These are phyloP conservation scores for Pholiota microspora DNA, from an alignment of 768 basidiomycete species.

Conservation along the genomic window DNA sequence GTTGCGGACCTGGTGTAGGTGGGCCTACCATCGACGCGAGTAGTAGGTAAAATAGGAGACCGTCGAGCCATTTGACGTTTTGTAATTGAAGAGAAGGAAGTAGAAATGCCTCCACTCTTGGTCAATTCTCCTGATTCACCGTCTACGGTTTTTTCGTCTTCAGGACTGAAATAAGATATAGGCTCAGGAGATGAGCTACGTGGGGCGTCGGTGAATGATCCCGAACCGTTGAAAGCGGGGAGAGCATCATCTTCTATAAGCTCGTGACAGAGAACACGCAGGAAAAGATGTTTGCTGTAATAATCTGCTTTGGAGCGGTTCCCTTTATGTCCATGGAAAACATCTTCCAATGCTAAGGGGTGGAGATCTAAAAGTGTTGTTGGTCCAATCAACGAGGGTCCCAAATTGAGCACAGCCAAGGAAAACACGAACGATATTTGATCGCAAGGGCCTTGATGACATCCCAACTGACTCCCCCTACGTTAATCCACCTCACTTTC, in stretches of 20 bases:
- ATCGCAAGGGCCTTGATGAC: slow-evolving; percentile 67
- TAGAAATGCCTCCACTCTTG: slow-evolving; percentile 4
- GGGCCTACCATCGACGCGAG: slow-evolving; percentile 14
- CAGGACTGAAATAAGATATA: slow-evolving; percentile 19
- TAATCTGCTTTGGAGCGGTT: slow-evolving; percentile 71
- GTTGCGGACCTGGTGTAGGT: slow-evolving; percentile 5
- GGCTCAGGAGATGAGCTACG: slow-evolving; percentile 38
- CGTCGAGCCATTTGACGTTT: slow-evolving; percentile 6
- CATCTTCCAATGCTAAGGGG: slow-evolving; percentile 69
- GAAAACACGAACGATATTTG: slow-evolving; percentile 49
- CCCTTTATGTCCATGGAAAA: slow-evolving; percentile 54
- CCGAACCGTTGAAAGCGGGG: slow-evolving; percentile 14
- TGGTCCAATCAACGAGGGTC: not conserved
- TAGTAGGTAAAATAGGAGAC: slow-evolving; percentile 23
- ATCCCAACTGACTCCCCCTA: slow-evolving; percentile 70
- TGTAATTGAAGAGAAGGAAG: slow-evolving; percentile 2
- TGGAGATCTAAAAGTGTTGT: slow-evolving; percentile 49
- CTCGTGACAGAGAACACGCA: slow-evolving; percentile 65
- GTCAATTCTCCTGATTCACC: slow-evolving; percentile 4
- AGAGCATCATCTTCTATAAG: slow-evolving; percentile 35
- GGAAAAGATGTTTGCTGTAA: slow-evolving; percentile 67
- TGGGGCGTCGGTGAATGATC: slow-evolving; percentile 27
- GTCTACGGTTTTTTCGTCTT: slow-evolving; percentile 6
- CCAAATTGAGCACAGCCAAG: not conserved
- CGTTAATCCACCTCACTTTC: slow-evolving; percentile 74